phyloP scores from a whole-genome alignment of 2,329 filamentous ascomycete genomes.

The Fusarium euwallaceae region DNA sequence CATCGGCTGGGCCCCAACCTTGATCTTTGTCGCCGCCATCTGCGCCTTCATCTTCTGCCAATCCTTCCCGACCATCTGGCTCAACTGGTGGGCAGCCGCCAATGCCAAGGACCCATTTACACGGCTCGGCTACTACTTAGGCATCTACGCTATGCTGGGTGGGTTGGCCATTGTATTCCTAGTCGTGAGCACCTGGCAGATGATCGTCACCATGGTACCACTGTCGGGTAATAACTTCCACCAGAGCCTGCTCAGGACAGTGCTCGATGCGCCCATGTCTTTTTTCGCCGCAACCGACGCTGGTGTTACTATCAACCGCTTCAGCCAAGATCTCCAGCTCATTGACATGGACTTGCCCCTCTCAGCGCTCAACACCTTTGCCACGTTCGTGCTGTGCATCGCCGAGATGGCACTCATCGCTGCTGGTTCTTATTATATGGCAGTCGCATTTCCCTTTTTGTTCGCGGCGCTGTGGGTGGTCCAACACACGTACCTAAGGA shows the following conservation, averaged over 20 bases:
- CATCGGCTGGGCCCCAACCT: conserved; percentile 44
- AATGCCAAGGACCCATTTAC: conserved; percentile 34
- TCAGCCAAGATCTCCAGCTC: conserved; percentile 56
- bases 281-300: conserved; percentile 53
- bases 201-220: conserved; percentile 45
- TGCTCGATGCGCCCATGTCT: conserved; percentile 49
- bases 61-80: conserved; percentile 46
- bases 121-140: conserved; percentile 36
- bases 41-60: conserved; percentile 43
- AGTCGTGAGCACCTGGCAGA: conserved; percentile 40
- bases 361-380: conserved; percentile 40
- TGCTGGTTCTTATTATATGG: conserved; percentile 34
- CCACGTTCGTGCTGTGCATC: conserved; percentile 37
- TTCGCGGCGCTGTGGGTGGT: conserved; percentile 29
- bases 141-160: conserved; percentile 42
- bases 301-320: conserved; percentile 54
- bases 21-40: conserved; percentile 39
- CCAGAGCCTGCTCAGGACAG: conserved; percentile 35
- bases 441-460: conserved; percentile 31
- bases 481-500: conserved; percentile 56
- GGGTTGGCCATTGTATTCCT: conserved; percentile 34
- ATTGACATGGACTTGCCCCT: conserved; percentile 54
- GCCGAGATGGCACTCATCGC: conserved; percentile 39
- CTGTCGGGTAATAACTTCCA: conserved; percentile 41
- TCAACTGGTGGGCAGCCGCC: conserved; percentile 45